phyloP scores from a whole-genome alignment of 306 rosid species.

The Dryas octopetala region DNA sequence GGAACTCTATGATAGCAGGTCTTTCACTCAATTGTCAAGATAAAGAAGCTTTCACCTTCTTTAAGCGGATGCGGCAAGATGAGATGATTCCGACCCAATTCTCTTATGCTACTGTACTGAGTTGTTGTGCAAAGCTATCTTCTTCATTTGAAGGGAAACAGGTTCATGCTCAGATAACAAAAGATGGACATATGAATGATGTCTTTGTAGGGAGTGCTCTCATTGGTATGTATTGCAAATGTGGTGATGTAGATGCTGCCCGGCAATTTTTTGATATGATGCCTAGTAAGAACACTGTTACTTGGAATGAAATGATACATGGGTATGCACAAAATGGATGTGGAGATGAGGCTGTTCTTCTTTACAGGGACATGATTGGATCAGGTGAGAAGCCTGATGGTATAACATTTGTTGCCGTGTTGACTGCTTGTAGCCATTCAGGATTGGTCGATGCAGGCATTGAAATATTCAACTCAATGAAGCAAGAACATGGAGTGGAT shows the following conservation, averaged over 20 bases:
- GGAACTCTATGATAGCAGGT: conserved; percentile 77
- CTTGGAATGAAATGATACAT: conserved; percentile 83
- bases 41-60: conserved; percentile 56
- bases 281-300: conserved; percentile 55
- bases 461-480: conserved; percentile 65
- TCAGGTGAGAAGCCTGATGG: conserved; percentile 58
- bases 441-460: conserved; percentile 70
- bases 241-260: conserved; percentile 59
- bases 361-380: conserved; percentile 57
- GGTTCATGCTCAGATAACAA: conserved; percentile 59
- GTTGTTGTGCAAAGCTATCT: conserved; percentile 68
- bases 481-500: conserved; percentile 42
- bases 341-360: conserved; percentile 61
- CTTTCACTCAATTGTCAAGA: conserved; percentile 62
- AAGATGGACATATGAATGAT: conserved; percentile 57
- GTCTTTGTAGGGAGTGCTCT: conserved; percentile 74
- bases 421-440: conserved; percentile 82
- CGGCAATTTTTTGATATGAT: conserved; percentile 47
- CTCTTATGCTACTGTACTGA: conserved; percentile 58
- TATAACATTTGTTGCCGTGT: conserved; percentile 59
- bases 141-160: conserved; percentile 65
- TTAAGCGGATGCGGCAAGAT: conserved; percentile 47
- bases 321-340: conserved; percentile 79
- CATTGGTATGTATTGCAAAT: conserved; percentile 71
- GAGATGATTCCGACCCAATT: conserved; percentile 57